Evolutionary conservation across 2,329 filamentous ascomycete species (phyloP).

Genomic region (Epichloe gansuensis): DNA sequence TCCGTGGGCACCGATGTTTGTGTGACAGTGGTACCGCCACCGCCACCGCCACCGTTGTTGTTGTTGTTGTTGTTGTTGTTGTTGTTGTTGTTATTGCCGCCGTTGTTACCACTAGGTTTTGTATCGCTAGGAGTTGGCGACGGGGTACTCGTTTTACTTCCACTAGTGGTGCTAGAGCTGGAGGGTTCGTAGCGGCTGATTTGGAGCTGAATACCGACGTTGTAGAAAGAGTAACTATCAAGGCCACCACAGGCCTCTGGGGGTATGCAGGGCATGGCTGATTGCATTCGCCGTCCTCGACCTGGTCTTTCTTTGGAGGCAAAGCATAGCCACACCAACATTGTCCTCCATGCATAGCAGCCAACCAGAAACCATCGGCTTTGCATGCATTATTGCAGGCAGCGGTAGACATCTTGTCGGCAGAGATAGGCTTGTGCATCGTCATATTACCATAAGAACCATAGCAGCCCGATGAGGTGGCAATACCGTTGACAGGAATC

Average conservation of each 20-base stretch:
- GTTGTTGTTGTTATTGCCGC: not conserved
- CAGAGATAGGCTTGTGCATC: slow-evolving; percentile 9
- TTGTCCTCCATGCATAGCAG: slow-evolving; percentile 47
- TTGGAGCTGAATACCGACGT: slow-evolving; percentile 33
- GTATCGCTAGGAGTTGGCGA: slow-evolving; percentile 11
- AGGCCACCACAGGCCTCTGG: slow-evolving; percentile 45
- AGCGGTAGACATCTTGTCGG: slow-evolving; percentile 23
- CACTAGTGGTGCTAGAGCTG: slow-evolving; percentile 12
- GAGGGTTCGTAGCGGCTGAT: slow-evolving; percentile 18
- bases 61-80: not conserved
- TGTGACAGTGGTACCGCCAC: slow-evolving; percentile 7
- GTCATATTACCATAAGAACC: slow-evolving; percentile 29
- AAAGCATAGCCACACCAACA: slow-evolving; percentile 66
- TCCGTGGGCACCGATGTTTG: slow-evolving; percentile 10
- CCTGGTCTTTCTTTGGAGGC: slow-evolving; percentile 43
- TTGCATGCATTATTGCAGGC: slow-evolving; percentile 29
- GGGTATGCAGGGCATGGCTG: slow-evolving; percentile 52
- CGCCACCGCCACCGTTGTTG: too few relatives aligned
- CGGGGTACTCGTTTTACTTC: not conserved
- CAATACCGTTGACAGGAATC: slow-evolving; percentile 23
- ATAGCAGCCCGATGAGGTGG: slow-evolving; percentile 41
- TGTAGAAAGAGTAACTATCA: slow-evolving; percentile 33
- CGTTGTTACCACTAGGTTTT: slow-evolving; percentile 7
- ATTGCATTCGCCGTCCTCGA: slow-evolving; percentile 49
- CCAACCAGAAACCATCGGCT: slow-evolving; percentile 38